These are phyloP conservation scores for Pinus tabuliformis DNA, from an alignment of 75 land plant genomes.

Conservation along the genomic window DNA sequence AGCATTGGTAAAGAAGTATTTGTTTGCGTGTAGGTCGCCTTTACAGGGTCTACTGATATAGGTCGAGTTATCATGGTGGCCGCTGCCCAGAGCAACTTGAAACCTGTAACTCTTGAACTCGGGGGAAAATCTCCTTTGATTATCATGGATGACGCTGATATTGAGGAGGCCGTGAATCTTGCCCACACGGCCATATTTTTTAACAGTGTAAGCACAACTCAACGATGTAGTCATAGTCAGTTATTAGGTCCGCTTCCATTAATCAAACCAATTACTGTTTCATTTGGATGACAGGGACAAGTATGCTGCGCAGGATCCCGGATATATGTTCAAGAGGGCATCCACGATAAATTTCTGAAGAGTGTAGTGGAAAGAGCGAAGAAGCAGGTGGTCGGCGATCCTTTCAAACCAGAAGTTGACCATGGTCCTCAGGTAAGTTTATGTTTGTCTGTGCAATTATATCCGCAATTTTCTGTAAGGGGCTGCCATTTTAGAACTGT, in stretches of 20 bases:
- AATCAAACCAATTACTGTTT: too few relatives aligned
- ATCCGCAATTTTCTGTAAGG: too few relatives aligned
- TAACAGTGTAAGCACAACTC: conserved; percentile 33
- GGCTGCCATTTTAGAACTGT: too few relatives aligned
- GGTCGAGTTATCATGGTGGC: conserved; percentile 32
- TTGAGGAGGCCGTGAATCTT: conserved; percentile 31
- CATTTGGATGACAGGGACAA: conserved; percentile 14
- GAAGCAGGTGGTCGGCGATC: conserved; percentile 16
- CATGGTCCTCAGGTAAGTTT: conserved; percentile 24
- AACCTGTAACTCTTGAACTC: conserved; percentile 30
- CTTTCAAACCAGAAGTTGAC: conserved; percentile 19
- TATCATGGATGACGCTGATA: conserved; percentile 24
- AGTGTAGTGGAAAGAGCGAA: conserved; percentile 15
- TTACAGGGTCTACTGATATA: conserved; percentile 37
- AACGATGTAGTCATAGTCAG: not conserved
- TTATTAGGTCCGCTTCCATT: too few relatives aligned
- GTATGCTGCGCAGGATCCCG: conserved; percentile 19
- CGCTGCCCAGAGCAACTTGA: conserved; percentile 30
- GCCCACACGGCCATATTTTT: conserved; percentile 15
- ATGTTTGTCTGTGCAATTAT: not conserved
- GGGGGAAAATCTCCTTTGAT: conserved; percentile 37
- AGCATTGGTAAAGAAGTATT: too few relatives aligned
- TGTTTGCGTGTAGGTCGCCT: conserved; percentile 9
- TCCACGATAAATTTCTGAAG: conserved; percentile 20
- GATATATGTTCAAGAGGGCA: conserved; percentile 24